These are phyloP conservation scores for Sphaceloma murrayae DNA, from an alignment of 2,329 filamentous ascomycete genomes.

Conservation along the genomic window DNA sequence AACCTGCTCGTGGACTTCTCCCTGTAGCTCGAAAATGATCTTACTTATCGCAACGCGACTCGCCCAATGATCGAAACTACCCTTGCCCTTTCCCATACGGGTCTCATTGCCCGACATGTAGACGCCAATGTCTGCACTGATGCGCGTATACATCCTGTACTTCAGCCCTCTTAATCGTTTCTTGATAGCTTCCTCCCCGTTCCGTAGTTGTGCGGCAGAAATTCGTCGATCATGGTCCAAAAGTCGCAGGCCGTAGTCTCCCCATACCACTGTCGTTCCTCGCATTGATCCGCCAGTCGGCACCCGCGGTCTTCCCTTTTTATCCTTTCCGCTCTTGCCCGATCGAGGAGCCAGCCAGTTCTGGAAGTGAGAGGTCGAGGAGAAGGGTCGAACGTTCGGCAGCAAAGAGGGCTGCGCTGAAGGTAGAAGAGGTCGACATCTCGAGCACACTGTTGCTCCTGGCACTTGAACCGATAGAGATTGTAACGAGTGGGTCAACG, in stretches of 20 bases:
- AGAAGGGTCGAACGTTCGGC: conserved; percentile 51
- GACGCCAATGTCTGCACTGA: conserved; percentile 87
- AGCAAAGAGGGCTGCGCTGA: conserved; percentile 36
- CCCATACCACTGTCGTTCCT: conserved; percentile 92
- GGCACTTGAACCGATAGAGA: background rate
- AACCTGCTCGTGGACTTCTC: conserved; percentile 87
- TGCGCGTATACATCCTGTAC: conserved; percentile 83
- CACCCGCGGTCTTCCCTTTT: conserved; percentile 78
- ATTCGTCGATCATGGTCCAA: conserved; percentile 86
- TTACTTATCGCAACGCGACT: conserved; percentile 81
- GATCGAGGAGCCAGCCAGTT: conserved; percentile 77
- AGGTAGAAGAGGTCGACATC: conserved; percentile 26
- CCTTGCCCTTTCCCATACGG: conserved; percentile 99
- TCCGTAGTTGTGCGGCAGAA: conserved; percentile 74
- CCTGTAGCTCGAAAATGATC: conserved; percentile 85
- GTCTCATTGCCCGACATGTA: conserved; percentile 93
- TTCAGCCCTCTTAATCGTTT: conserved; percentile 78
- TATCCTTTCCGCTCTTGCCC: conserved; percentile 76
- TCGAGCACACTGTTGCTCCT: conserved; percentile 23
- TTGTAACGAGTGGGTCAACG: background rate
- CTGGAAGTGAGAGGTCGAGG: conserved; percentile 51
- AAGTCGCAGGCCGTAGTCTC: conserved; percentile 91
- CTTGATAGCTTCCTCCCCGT: conserved; percentile 90
- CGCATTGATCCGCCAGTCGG: conserved; percentile 82
- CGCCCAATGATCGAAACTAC: conserved; percentile 94